A percentile compares a stretch with the other conserved stretches of the same genome.
Evolutionary conservation across 768 basidiomycete species (phyloP).

Genomic region (Mycena epipterygia): DNA sequence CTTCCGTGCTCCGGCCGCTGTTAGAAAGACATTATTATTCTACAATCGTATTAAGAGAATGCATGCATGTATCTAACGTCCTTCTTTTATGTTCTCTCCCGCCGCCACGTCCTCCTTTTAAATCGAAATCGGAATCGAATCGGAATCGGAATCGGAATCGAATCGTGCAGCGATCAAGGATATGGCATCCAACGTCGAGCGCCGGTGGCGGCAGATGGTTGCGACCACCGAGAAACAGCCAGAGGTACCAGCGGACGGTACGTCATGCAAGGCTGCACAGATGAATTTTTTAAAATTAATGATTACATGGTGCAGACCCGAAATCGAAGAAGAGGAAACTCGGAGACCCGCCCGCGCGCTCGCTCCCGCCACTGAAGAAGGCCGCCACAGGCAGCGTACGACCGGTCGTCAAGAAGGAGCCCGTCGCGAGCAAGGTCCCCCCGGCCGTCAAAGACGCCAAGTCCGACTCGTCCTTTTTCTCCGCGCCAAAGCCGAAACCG

Average conservation of each 20-base stretch:
- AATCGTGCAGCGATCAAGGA: constrained; percentile 86
- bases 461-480: constrained; percentile 91
- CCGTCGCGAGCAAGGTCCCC: constrained; percentile 38
- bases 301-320: constrained; percentile 54
- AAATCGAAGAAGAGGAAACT: constrained; percentile 85
- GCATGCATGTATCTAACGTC: constrained; percentile 81
- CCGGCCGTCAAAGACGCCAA: constrained; percentile 78
- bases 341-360: constrained; percentile 63
- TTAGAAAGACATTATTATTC: constrained; percentile 34
- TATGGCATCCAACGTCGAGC: constrained; percentile 91
- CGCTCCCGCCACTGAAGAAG: constrained; percentile 76
- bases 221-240: constrained; percentile 50
- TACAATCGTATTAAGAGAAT: constrained; percentile 51
- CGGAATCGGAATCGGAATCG: constrained; percentile 33
- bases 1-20: constrained; percentile 37
- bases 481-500: constrained; percentile 86
- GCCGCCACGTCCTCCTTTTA: constrained; percentile 40
- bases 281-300: constrained; percentile 39
- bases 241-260: constrained; percentile 70
- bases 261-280: constrained; percentile 64
- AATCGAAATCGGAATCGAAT: constrained; percentile 32
- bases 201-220: constrained; percentile 82
- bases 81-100: constrained; percentile 56
- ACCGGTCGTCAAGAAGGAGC: constrained; percentile 70
- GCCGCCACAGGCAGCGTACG: constrained; percentile 63